Percentiles rank a stretch among this genome's conserved stretches.
Conservation (phyloP, 805 yeast species). For the Kuraishia cidri region DNA sequence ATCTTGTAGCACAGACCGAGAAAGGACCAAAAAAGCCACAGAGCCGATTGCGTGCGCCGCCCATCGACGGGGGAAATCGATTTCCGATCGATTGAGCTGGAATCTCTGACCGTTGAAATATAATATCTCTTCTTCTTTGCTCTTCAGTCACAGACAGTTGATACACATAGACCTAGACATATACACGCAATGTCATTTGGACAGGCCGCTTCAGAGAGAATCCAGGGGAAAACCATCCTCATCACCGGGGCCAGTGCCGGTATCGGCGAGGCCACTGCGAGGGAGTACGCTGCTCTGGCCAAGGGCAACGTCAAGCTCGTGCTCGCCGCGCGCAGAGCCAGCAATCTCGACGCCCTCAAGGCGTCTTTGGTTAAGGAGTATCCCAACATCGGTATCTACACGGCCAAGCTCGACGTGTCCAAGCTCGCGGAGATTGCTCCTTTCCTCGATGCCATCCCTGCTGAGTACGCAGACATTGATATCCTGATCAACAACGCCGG, state of each 20-base stretch:
- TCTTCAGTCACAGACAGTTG: no score
- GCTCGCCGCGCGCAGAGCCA: constrained; percentile 72
- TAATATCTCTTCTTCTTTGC: no score
- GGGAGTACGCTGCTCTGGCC: constrained; percentile 44
- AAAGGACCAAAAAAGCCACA: no score
- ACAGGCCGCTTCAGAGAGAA: no score
- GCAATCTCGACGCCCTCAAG: constrained; percentile 43
- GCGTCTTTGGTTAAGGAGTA: constrained; percentile 34
- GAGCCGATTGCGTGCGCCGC: no score
- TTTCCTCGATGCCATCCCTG: constrained; percentile 44
- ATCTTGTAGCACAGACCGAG: no score
- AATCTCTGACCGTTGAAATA: no score
- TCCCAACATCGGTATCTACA: constrained; percentile 34
- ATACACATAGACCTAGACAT: no score
- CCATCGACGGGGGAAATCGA: no score
- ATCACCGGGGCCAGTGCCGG: constrained; percentile 41
- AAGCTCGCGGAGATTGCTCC: constrained; percentile 38
- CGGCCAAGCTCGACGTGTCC: constrained; percentile 49
- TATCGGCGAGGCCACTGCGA: constrained; percentile 38
- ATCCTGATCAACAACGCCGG: constrained; percentile 57
- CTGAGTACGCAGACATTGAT: constrained; percentile 49
- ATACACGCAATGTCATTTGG: no score
- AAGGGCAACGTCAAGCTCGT: constrained; percentile 63
- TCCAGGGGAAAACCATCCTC: constrained; percentile 9
- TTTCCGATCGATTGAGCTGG: no score